Base-by-base conservation (phyloP, 345 rosid species). In the Eucalyptus fibrosa region DNA sequence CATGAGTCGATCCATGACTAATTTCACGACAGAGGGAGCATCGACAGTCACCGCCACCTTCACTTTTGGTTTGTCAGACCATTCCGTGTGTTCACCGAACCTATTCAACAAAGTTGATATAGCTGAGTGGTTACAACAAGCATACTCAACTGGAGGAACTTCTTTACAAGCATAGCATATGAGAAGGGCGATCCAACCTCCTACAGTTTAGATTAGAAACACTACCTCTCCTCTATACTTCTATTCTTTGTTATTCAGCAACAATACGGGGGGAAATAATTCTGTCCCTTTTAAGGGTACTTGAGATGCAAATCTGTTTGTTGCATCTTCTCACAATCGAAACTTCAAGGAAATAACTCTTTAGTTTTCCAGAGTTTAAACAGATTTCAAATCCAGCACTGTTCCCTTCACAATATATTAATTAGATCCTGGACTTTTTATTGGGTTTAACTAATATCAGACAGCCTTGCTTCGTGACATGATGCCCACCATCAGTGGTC, bases 41-140 rank as follows among this genome's bases (percentile, higher is more conserved):
- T 97, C 99, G 17, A 97, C 97, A 2, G 99, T 97, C 88, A 97
- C 96, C 2, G 98, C 99, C 24, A 96, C 99, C 95, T 97, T 97
- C 89, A 96, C 95, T 0, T 94, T 83, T 6, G 99, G 98, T 89
- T 96, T 96, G 87, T 95, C 92, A 10, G 94, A 90, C 99, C 99
- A 97, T 60, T 93, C 96, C 0, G 90, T 94, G 49, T 90, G 88
- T 91, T 94, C 98, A 14, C 65, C 95, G 86, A 95, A 97, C 92
- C 99, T 96, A 90, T 34, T 34, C 21, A 5, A 34, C 82, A 3
- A 34, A 72, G 44, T 34, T 4, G 3, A 44, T 18, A 19, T 19
- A 72, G 44, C 82, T 72, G 82, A 6, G 44, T 3, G 44, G 82
- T 72, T 72, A 34, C 45, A 72, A 10, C 44, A 34, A 72, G 24